A percentile compares a stretch with the other conserved stretches of the same genome.
Conservation (phyloP, 176 grass and related monocot species). For the Echinochloa phyllopogon region DNA sequence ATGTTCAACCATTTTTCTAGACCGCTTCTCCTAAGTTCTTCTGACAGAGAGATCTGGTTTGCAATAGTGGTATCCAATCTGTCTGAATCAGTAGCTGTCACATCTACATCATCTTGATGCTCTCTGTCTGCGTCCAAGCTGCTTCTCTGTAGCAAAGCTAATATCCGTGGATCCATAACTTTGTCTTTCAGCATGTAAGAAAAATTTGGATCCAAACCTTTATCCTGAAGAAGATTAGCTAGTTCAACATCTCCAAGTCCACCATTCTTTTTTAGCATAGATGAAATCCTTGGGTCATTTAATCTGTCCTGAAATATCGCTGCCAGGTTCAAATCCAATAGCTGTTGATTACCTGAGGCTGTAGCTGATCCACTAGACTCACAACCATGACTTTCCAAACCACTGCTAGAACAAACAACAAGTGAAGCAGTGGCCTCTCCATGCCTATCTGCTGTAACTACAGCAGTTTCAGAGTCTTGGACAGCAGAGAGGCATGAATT, state of each 20-base stretch:
- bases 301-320: conserved; percentile 86
- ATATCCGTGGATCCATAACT: conserved; percentile 90
- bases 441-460: conserved; percentile 57
- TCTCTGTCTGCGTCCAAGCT: conserved; percentile 98
- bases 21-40: conserved; percentile 88
- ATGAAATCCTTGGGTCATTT: conserved; percentile 93
- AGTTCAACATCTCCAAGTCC: conserved; percentile 83
- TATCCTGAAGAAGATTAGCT: conserved; percentile 93
- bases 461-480: conserved; percentile 77
- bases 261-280: conserved; percentile 95
- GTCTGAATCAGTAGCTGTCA: conserved; percentile 82
- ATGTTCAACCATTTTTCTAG: conserved; percentile 90
- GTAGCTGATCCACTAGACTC: conserved; percentile 76
- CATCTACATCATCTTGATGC: conserved; percentile 73
- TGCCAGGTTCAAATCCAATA: conserved; percentile 88
- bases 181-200: conserved; percentile 99
- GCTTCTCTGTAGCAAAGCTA: conserved; percentile 91
- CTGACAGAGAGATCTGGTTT: conserved; percentile 93
- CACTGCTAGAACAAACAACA: conserved; percentile 70
- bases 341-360: conserved; percentile 64
- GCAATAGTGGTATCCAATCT: conserved; percentile 87
- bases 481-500: conserved; percentile 92
- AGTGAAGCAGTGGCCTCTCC: conserved; percentile 58
- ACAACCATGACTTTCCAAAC: conserved; percentile 77
- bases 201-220: conserved; percentile 99